These are phyloP conservation scores for Obelidium mucronatum DNA, from an alignment of 192 early-diverging fungal genomes.

Conservation along the genomic window DNA sequence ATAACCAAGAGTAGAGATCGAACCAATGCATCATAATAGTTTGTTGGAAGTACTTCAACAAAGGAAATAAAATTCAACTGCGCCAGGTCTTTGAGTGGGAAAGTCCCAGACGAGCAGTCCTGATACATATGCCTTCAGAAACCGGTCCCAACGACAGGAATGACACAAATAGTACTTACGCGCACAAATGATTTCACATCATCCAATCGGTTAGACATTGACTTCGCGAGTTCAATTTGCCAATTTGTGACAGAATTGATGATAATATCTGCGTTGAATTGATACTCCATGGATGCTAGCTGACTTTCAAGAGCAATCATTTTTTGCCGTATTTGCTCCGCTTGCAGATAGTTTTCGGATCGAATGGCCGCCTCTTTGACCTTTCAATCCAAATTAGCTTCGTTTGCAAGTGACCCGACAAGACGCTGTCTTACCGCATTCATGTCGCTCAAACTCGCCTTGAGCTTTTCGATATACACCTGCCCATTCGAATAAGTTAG, in stretches of 20 bases:
- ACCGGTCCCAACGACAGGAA: neutral
- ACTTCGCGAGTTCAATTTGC: constrained; percentile 49
- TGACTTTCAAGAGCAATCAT: constrained; percentile 50
- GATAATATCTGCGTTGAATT: constrained; percentile 59
- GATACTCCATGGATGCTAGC: constrained; percentile 58
- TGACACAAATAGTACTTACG: constrained; percentile 17
- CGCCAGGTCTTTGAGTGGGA: constrained; percentile 43
- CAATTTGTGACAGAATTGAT: constrained; percentile 53
- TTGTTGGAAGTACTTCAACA: constrained; percentile 43
- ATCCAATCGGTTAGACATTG: constrained; percentile 28
- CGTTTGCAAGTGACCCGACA: neutral
- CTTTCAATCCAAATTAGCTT: neutral
- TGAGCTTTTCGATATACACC: constrained; percentile 55
- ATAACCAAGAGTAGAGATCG: constrained; percentile 51
- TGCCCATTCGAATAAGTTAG: constrained; percentile 25
- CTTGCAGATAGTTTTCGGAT: constrained; percentile 52
- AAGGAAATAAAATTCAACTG: constrained; percentile 50
- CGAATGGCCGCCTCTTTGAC: constrained; percentile 53
- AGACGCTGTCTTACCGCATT: constrained; percentile 19
- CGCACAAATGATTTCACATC: constrained; percentile 29
- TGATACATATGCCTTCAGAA: constrained; percentile 4
- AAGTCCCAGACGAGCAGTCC: constrained; percentile 12
- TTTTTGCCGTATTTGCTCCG: constrained; percentile 52
- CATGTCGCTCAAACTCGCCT: constrained; percentile 45
- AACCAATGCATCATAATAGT: constrained; percentile 56